Base-by-base conservation (phyloP, 108 stramenopile species). In the Cylindrotheca closterium region DNA sequence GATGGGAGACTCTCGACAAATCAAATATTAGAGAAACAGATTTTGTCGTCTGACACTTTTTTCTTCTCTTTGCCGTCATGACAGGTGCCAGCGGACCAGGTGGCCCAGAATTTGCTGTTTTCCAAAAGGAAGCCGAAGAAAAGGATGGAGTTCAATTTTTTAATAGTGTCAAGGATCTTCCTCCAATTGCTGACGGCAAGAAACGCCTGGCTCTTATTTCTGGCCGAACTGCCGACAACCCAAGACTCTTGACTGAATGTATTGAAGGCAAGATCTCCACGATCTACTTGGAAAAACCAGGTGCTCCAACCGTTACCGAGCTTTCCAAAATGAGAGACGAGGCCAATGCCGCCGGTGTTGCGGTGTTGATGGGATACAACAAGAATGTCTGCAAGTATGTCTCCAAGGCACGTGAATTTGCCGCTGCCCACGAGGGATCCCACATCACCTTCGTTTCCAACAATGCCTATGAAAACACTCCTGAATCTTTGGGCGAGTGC, bases 311-410 rank as follows among this genome's bases (percentile, higher is more conserved):
- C 32, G 95, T 93, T 25, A 79, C 77, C 30, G 90, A 92, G 58
- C 78, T 96, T n/a, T 73, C 84, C 51, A 58, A 63, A 17, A 93
- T 96, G 95, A 81, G 78, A 62, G 63, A 87, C 26, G 78, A 85
- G 58, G 90, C 92, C 48, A 76, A 74, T 15, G 70, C 74, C 17
- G 80, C 81, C 54, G 83, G 83, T 51, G 95, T 91, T n/a, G 49
- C 58, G 2, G 89, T 96, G 55, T 83, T 88, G 70, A 96, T 96
- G 95, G 92, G 95, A 51, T 96, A 92, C 89, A 96, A 96, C 75
- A 96, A 96, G 79, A 96, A 96, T 61, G 95, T 96, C 5, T 90
- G 88, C 87, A 93, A 92, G 73, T 96, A 87, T 65, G 92, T 93
- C 31, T 55, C 71, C 47, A 90, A 87, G 63, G 83, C 89, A 10